Evolutionary conservation across 2,329 filamentous ascomycete genomes (phyloP), one percentile per base, ranked within the genome.

Genomic region (Diaporthe sp.): DNA sequence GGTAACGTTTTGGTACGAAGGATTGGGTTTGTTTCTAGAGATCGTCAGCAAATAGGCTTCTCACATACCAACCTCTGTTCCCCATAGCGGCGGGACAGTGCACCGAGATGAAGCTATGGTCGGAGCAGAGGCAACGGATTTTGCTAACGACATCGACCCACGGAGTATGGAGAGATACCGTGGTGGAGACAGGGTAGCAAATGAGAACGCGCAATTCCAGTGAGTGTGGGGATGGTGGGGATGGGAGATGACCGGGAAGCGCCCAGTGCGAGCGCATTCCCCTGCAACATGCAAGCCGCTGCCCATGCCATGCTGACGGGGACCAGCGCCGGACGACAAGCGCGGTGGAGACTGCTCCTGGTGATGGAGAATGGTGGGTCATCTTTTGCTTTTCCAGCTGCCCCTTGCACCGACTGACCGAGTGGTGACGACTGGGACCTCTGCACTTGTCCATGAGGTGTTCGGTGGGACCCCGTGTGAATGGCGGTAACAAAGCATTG

Each of bases 181-280:
- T 68, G 63, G 63, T 68, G 63, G 68, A 50, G 66, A 58, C 59
- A 71, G 44, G 30, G 37, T 61, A 58, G 70, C 75, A 72, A 76
- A 76, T 76, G 65, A 59, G 59, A 73, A 35, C 4, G 22, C 55
- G 50, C 47, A 39, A 70, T 71, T 58, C 25, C 35, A 44, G 47
- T 50, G 32, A 69, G 63, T 65, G 74, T 75, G 74, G 74, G 58
- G 72, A 70, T 35, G 22, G 70, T 73, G 71, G 72, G 75, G 69
- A 73, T 73, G 73, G 58, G 63, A 71, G 65, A 70, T 76, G 77
- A 78, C 77, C 76, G 73, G 76, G 78, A 76, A 75, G 77, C 77
- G 76, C 79, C 76, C 76, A 79, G 79, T 79, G 77, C 78, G 75
- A 78, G 65, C 37, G 74, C 59, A 25, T 53, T 27, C 72, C 68